phyloP scores from a whole-genome alignment of 306 rosid genomes.

The Quercus cerris region DNA sequence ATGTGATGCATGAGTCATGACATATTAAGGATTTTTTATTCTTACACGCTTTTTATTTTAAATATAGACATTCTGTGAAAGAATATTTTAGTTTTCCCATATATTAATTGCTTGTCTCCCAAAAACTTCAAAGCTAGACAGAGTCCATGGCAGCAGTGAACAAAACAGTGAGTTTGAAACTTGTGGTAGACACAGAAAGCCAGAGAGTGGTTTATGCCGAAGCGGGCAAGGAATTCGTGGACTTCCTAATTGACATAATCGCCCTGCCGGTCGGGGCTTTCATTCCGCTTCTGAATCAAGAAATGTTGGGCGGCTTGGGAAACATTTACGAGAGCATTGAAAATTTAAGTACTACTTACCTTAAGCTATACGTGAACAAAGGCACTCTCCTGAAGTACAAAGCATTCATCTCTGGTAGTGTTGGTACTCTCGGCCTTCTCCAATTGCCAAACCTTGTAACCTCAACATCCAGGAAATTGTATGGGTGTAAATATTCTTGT shows the following conservation, averaged over 20 bases:
- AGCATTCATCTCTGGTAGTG: not conserved
- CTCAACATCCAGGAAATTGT: no score
- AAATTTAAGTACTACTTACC: constrained; percentile 25
- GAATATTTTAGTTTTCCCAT: no score
- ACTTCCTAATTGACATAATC: constrained; percentile 37
- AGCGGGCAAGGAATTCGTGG: constrained; percentile 41
- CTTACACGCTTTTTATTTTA: no score
- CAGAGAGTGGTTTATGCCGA: constrained; percentile 44
- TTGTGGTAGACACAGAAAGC: constrained; percentile 29
- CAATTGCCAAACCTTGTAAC: no score
- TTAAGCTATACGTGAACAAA: constrained; percentile 13
- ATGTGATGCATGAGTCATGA: no score
- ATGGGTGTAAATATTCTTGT: no score
- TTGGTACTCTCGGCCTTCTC: no score
- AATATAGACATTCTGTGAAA: no score
- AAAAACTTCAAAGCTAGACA: no score
- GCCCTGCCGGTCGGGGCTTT: constrained; percentile 33
- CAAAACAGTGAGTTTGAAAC: not conserved
- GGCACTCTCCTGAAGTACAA: constrained; percentile 26
- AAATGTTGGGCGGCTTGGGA: constrained; percentile 40
- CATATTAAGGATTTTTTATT: no score
- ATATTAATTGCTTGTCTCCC: no score
- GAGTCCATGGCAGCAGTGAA: not conserved
- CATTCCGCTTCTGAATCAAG: constrained; percentile 13
- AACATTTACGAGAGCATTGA: constrained; percentile 46